Evolutionary conservation across 1,284 basidiomycete genomes (phyloP).

Genomic region (Cutaneotrichosporon dermatis): DNA sequence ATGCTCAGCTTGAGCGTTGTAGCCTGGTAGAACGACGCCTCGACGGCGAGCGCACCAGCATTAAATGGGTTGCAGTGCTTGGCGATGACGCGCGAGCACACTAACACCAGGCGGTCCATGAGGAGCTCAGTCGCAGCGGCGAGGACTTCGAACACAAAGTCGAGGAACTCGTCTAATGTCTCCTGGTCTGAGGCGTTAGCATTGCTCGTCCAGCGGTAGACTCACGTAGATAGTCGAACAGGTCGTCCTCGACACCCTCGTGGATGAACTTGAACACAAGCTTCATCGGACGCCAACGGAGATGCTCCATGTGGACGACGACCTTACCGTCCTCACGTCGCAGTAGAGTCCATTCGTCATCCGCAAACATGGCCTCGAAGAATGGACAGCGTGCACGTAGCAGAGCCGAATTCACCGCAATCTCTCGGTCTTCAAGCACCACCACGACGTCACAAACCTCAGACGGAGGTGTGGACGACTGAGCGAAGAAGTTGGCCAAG

Average conservation of each 20-base stretch:
- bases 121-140: constrained; percentile 87
- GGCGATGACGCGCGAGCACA: constrained; percentile 74
- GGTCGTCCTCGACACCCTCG: constrained; percentile 65
- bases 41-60: constrained; percentile 72
- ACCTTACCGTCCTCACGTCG: constrained; percentile 59
- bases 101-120: constrained; percentile 73
- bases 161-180: constrained; percentile 71
- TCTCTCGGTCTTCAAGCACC: constrained; percentile 63
- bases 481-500: constrained; percentile 46
- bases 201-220: constrained; percentile 11
- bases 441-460: constrained; percentile 64
- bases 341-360: constrained; percentile 70
- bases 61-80: constrained; percentile 70
- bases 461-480: constrained; percentile 33
- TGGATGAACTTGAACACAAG: constrained; percentile 77
- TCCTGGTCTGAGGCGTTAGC: constrained; percentile 55
- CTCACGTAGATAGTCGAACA: constrained; percentile 71
- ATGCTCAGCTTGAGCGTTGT: constrained; percentile 65
- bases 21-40: constrained; percentile 76
- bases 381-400: constrained; percentile 78
- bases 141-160: constrained; percentile 84
- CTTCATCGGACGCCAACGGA: constrained; percentile 69
- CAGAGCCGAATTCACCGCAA: constrained; percentile 68
- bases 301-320: constrained; percentile 66
- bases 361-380: constrained; percentile 80